Conservation (phyloP, 345 rosid species). For the Carallia brachiata region DNA sequence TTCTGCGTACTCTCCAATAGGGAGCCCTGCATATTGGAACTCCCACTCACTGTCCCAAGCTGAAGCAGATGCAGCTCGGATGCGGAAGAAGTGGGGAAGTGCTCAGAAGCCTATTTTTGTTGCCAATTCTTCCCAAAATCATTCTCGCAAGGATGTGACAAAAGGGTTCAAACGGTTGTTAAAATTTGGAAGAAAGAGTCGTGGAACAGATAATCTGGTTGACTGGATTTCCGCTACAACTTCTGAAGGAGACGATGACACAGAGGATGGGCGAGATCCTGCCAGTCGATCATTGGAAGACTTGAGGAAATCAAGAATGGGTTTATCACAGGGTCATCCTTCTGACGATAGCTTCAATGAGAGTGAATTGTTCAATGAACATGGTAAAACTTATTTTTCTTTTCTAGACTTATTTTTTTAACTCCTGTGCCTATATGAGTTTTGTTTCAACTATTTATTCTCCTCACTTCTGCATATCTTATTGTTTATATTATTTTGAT, state of each 20-base stretch:
- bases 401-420: neutral
- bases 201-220: slow-evolving; percentile 68
- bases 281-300: slow-evolving; percentile 80
- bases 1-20: slow-evolving; percentile 80
- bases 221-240: slow-evolving; percentile 98
- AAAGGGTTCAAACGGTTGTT: slow-evolving; percentile 89
- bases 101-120: slow-evolving; percentile 76
- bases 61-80: slow-evolving; percentile 76
- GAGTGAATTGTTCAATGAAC: slow-evolving; percentile 70
- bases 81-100: slow-evolving; percentile 98
- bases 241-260: slow-evolving; percentile 98
- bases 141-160: slow-evolving; percentile 74
- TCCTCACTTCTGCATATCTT: no score
- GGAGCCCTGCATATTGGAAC: slow-evolving; percentile 89
- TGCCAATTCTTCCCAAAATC: slow-evolving; percentile 63
- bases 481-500: no score
- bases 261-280: slow-evolving; percentile 88
- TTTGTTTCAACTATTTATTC: no score
- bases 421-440: neutral
- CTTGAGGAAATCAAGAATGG: slow-evolving; percentile 96
- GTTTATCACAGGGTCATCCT: slow-evolving; percentile 65
- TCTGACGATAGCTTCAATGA: slow-evolving; percentile 76
- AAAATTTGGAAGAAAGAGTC: slow-evolving; percentile 87
- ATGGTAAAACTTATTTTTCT: slow-evolving; percentile 46
- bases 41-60: slow-evolving; percentile 65